Evolutionary conservation across 2,329 filamentous ascomycete genomes (phyloP), one percentile per base, ranked within the genome.

Genomic region (Cladophialophora chaetospira): DNA sequence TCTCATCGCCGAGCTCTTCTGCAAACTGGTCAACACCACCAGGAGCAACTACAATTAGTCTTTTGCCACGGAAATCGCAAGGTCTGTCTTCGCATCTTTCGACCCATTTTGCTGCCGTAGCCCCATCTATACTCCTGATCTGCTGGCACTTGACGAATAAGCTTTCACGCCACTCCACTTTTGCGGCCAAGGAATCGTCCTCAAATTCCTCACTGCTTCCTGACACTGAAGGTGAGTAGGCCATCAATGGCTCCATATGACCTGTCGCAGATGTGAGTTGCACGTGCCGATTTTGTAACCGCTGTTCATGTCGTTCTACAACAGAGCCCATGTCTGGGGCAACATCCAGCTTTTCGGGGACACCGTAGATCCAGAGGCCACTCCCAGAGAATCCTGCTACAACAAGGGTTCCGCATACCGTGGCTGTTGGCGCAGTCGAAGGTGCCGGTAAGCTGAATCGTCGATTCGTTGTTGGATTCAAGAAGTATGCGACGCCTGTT

Each of bases 401-500:
- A 19, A 90, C 85, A 23, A 93, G 76, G 48, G 91, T 87, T 13
- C 88, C 88, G 55, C 81, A 77, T 54, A 81, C 81, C n/a, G 84
- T 88, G 2, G 87, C 82, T 2, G 88, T 80, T 9, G 89, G 88
- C 26, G 89, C 70, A 6, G 88, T 89, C 55, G 79, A 85, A 1
- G 89, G 89, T 2, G 85, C 70, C 9, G 88, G 75, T 55, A 84
- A 85, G n/a, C 79, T 77, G 48, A 81, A 78, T 5, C 70, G 70
- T 11, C 69, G 66, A 11, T 65, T 63, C n/a, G 70, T 66, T 43
- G 71, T 70, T 1, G 89, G 89, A 0, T 87, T 88, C 3, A 87
- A 87, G 67, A 93, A 92, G 69, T 91, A 91, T 1, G 87, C 89
- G 6, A 88, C 88, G 35, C 88, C 88, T 62, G 89, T 89, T 45